A percentile compares a stretch with the other conserved stretches of the same genome.
Conservation (phyloP, 306 rosid species). For the Styphnolobium japonicum region DNA sequence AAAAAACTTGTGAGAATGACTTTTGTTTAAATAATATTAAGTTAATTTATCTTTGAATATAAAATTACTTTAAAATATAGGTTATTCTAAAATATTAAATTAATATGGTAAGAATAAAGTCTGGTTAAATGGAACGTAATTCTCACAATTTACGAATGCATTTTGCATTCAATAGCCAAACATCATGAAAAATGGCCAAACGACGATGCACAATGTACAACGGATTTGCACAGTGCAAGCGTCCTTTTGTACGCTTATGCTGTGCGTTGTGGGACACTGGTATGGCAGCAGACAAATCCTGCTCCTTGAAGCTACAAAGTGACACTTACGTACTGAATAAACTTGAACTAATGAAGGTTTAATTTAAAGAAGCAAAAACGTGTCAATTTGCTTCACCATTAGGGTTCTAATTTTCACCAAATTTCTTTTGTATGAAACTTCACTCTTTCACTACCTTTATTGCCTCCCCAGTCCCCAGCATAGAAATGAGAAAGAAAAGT, state of each 20-base stretch:
- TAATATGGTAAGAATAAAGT: background rate
- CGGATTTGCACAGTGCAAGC: background rate
- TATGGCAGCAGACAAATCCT: slow-evolving; percentile 2
- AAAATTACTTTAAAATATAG: too few relatives aligned
- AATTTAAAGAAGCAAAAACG: background rate
- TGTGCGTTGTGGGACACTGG: background rate
- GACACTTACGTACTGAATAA: background rate
- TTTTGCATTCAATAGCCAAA: background rate
- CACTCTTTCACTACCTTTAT: background rate
- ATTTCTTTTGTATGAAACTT: too few relatives aligned
- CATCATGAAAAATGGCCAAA: background rate
- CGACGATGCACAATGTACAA: background rate
- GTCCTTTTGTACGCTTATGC: background rate
- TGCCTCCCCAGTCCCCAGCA: background rate
- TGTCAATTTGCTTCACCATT: background rate
- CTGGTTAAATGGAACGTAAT: background rate
- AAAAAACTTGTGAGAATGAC: too few relatives aligned
- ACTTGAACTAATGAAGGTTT: background rate
- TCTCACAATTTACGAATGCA: background rate
- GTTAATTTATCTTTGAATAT: too few relatives aligned
- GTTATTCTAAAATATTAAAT: too few relatives aligned
- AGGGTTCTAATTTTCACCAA: background rate
- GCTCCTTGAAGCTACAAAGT: background rate
- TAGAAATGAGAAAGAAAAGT: background rate
- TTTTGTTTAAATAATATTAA: too few relatives aligned